Conservation (phyloP, 2,329 filamentous ascomycete species). For the Mycosphaerella sp. region DNA sequence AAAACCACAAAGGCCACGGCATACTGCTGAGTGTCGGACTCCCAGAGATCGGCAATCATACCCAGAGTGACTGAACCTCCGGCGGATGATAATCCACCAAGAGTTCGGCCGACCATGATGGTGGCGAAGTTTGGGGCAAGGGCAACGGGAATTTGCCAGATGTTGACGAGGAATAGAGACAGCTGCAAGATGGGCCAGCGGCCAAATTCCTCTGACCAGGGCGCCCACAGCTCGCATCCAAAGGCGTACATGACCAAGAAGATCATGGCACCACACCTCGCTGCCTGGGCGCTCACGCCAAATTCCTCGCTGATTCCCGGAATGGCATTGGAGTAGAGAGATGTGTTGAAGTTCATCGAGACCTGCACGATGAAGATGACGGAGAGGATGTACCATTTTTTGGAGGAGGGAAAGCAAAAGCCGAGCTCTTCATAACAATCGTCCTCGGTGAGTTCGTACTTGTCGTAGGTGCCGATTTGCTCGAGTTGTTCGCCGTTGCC, state of each 20-base stretch:
- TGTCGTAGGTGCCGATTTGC: conserved; percentile 37
- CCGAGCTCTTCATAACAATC: conserved; percentile 38
- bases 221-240: conserved; percentile 49
- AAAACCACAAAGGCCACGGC: conserved; percentile 56
- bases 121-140: conserved; percentile 43
- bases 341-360: conserved; percentile 56
- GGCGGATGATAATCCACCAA: conserved; percentile 56
- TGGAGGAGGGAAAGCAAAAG: conserved; percentile 41
- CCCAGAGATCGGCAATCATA: conserved; percentile 61
- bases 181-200: conserved; percentile 48
- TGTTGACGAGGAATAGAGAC: conserved; percentile 48
- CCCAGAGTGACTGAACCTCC: conserved; percentile 61
- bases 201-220: conserved; percentile 48
- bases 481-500: conserved; percentile 25
- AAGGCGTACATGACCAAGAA: conserved; percentile 51
- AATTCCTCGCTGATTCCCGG: conserved; percentile 43
- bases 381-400: conserved; percentile 48
- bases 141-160: conserved; percentile 49
- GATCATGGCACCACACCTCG: conserved; percentile 44
- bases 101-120: conserved; percentile 43
- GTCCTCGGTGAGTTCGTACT: conserved; percentile 38
- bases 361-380: conserved; percentile 50
- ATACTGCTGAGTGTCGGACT: conserved; percentile 54
- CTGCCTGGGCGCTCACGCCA: conserved; percentile 42
- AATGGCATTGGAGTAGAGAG: conserved; percentile 50